These are phyloP conservation scores for Draba incana DNA, from an alignment of 345 rosid genomes.

Conservation along the genomic window DNA sequence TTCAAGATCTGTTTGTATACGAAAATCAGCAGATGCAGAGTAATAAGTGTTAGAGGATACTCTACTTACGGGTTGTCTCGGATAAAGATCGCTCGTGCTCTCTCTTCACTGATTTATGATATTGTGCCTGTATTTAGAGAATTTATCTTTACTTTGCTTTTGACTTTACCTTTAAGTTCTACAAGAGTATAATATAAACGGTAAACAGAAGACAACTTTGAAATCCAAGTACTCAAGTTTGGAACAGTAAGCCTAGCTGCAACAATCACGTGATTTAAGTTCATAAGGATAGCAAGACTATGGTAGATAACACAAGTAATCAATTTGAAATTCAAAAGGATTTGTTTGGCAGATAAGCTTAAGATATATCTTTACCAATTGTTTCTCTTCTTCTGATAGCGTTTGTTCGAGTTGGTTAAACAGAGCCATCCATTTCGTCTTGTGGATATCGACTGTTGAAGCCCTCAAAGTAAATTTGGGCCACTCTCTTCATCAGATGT, in stretches of 20 bases:
- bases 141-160: too few species aligned
- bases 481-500: slow-evolving; percentile 55
- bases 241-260: too few species aligned
- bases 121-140: too few species aligned
- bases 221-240: too few species aligned
- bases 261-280: slow-evolving; percentile 29
- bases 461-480: slow-evolving; percentile 39
- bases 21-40: too few species aligned
- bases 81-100: too few species aligned
- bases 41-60: too few species aligned
- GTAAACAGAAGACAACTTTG: slow-evolving; percentile 18
- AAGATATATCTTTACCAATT: slow-evolving; percentile 54
- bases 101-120: too few species aligned
- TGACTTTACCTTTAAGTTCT: too few species aligned
- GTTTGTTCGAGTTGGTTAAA: slow-evolving; percentile 80
- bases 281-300: slow-evolving; percentile 5
- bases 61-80: too few species aligned
- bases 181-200: slow-evolving; percentile 33
- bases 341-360: too few species aligned
- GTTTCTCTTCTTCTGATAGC: slow-evolving; percentile 82
- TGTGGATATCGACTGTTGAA: slow-evolving; percentile 57
- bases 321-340: slow-evolving; percentile 23
- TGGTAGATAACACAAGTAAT: slow-evolving; percentile 25
- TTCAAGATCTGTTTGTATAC: slow-evolving; percentile 65
- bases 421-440: slow-evolving; percentile 63